These are phyloP conservation scores for Ormosia emarginata DNA, from an alignment of 306 rosid species.

Conservation along the genomic window DNA sequence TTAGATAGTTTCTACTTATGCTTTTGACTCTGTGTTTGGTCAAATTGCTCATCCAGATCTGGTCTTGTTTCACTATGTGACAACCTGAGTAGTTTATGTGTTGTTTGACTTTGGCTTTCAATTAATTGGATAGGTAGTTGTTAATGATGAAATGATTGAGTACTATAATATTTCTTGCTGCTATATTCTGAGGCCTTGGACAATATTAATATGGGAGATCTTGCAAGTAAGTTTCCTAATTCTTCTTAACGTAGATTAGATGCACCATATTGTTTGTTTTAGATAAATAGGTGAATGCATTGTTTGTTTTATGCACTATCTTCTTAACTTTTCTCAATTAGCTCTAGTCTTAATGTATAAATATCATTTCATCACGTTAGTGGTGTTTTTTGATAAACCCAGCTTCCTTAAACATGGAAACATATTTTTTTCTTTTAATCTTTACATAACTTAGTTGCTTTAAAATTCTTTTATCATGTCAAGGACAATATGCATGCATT, in stretches of 20 bases:
- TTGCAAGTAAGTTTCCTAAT: too few relatives aligned
- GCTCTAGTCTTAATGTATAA: background rate
- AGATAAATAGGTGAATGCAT: background rate
- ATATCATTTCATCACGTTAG: background rate
- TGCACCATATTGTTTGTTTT: too few relatives aligned
- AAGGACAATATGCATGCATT: too few relatives aligned
- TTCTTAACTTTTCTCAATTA: background rate
- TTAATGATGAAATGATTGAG: slow-evolving; percentile 86
- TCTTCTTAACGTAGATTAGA: background rate
- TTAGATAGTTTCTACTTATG: too few relatives aligned
- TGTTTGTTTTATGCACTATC: background rate
- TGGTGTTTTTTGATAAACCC: background rate
- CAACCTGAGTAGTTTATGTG: too few relatives aligned
- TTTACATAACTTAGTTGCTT: slow-evolving; percentile 1
- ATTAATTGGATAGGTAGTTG: slow-evolving; percentile 63
- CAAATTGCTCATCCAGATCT: background rate
- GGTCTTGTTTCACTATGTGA: background rate
- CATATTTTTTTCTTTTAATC: background rate
- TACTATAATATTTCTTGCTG: slow-evolving; percentile 94
- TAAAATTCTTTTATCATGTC: too few relatives aligned
- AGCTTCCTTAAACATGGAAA: background rate
- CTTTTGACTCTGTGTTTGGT: background rate
- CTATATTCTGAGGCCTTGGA: too few relatives aligned
- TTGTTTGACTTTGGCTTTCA: slow-evolving; percentile 17
- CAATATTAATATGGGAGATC: too few relatives aligned